Percentiles rank a stretch among this genome's conserved stretches.
Evolutionary conservation across 2,329 filamentous ascomycete species (phyloP).

Genomic region (Diaporthe citriasiana): DNA sequence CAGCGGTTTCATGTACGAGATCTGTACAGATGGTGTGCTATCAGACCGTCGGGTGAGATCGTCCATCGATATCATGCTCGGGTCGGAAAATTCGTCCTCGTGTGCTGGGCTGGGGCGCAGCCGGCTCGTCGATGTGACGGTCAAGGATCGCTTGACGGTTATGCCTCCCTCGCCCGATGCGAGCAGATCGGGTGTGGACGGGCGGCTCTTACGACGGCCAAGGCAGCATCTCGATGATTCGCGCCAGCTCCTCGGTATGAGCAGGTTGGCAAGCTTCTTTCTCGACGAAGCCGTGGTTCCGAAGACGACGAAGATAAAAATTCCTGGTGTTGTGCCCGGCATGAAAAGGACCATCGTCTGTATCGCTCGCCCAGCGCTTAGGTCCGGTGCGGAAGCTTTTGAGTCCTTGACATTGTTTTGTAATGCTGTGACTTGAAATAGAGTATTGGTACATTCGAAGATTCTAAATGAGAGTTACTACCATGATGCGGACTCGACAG

Average conservation of each 20-base stretch:
- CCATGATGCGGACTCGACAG: no score
- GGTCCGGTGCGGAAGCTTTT: constrained; percentile 39
- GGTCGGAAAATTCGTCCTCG: constrained; percentile 22
- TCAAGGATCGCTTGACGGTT: constrained; percentile 38
- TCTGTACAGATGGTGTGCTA: constrained; percentile 11
- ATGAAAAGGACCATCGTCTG: constrained; percentile 44
- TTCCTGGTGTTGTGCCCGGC: constrained; percentile 46
- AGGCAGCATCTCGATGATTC: not conserved
- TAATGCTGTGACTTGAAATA: constrained; percentile 47
- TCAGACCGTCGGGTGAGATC: constrained; percentile 23
- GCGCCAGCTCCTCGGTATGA: constrained; percentile 40
- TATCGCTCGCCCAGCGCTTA: constrained; percentile 42
- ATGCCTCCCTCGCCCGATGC: constrained; percentile 25
- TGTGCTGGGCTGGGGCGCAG: not conserved
- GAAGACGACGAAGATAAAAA: constrained; percentile 46
- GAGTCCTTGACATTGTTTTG: constrained; percentile 43
- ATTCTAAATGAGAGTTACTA: constrained; percentile 36
- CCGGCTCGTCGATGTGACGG: constrained; percentile 38
- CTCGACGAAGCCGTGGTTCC: constrained; percentile 46
- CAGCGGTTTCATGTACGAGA: constrained; percentile 33
- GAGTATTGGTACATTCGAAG: constrained; percentile 48
- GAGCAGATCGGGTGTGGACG: not conserved
- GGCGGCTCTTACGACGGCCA: not conserved
- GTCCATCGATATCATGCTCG: constrained; percentile 35
- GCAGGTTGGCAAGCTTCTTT: constrained; percentile 42